Evolutionary conservation across 805 yeast species (phyloP).

Genomic region (Starmerella ratchasimensis): DNA sequence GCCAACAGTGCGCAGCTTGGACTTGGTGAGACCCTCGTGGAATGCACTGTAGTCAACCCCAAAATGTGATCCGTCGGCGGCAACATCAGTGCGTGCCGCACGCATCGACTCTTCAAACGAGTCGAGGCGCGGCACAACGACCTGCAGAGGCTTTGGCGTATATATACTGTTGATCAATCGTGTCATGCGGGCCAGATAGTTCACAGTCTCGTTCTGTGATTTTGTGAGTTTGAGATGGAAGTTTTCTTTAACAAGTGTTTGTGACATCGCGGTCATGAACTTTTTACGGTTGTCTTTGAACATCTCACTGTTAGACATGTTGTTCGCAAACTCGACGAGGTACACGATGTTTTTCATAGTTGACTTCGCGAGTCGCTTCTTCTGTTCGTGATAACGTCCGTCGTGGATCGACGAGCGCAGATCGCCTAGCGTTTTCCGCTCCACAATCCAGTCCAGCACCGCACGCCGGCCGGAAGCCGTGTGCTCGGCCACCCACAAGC

Average conservation of each 20-base stretch:
- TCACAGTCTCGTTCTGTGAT: conserved; percentile 61
- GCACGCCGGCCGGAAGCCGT: conserved; percentile 44
- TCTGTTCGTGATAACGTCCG: conserved; percentile 82
- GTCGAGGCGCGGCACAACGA: conserved; percentile 41
- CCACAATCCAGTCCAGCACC: conserved; percentile 70
- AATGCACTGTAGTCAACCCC: conserved; percentile 37
- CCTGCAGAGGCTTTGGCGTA: conserved; percentile 24
- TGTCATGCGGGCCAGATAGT: conserved; percentile 41
- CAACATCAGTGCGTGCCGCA: conserved; percentile 16
- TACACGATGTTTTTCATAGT: conserved; percentile 58
- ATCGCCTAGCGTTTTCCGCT: conserved; percentile 82
- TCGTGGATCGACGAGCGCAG: conserved; percentile 69
- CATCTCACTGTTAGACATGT: conserved; percentile 15
- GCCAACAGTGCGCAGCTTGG: conserved; percentile 52
- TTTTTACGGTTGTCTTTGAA: conserved; percentile 34
- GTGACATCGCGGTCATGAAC: conserved; percentile 61
- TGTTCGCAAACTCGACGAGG: conserved; percentile 51
- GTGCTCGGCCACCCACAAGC: conserved; percentile 73
- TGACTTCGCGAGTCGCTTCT: conserved; percentile 54
- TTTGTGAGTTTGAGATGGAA: conserved; percentile 58
- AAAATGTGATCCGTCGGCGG: conserved; percentile 22
- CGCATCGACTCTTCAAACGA: conserved; percentile 34
- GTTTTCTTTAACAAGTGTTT: conserved; percentile 48
- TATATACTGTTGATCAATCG: conserved; percentile 32
- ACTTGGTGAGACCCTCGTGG: conserved; percentile 55